Evolutionary conservation across 805 yeast species (phyloP).

Genomic region (Candida parachauliodes): DNA sequence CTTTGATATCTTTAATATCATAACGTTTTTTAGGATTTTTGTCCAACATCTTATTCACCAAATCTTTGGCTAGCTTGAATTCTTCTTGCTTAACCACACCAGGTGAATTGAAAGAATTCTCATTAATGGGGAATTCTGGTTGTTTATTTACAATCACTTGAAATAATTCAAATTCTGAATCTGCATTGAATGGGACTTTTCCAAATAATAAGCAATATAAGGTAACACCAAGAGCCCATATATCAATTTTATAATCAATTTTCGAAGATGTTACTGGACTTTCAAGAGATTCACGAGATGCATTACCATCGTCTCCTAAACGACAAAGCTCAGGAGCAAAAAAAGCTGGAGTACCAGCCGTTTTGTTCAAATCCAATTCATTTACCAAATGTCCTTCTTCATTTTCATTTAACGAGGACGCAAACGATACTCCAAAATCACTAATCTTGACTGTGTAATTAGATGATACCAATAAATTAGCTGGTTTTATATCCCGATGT

Average conservation of each 20-base stretch:
- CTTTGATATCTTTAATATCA: conserved; percentile 67
- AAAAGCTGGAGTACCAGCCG: conserved; percentile 97
- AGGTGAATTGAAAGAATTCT: conserved; percentile 35
- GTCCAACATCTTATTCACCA: conserved; percentile 56
- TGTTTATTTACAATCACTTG: conserved; percentile 68
- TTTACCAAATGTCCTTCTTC: conserved; percentile 41
- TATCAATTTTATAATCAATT: conserved; percentile 81
- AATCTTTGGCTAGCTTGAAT: conserved; percentile 48
- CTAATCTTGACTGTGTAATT: conserved; percentile 81
- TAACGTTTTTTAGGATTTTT: conserved; percentile 70
- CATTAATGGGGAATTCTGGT: conserved; percentile 51
- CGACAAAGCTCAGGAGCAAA: conserved; percentile 90
- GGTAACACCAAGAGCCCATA: conserved; percentile 97
- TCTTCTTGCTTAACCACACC: conserved; percentile 41
- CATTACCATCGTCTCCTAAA: conserved; percentile 25
- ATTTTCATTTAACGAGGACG: conserved; percentile 40
- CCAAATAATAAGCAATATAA: conserved; percentile 87
- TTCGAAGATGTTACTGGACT: conserved; percentile 31
- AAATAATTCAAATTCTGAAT: conserved; percentile 80
- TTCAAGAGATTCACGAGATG: conserved; percentile 1
- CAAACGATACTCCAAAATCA: conserved; percentile 95
- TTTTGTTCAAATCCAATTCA: conserved; percentile 85
- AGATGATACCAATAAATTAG: conserved; percentile 70
- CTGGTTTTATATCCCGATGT: conserved; percentile 95
- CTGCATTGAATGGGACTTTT: conserved; percentile 82